Percentiles rank a stretch among this genome's conserved stretches.
These are phyloP conservation scores for Epicoccum sorghinum DNA, from an alignment of 2,329 filamentous ascomycete species.

Conservation along the genomic window DNA sequence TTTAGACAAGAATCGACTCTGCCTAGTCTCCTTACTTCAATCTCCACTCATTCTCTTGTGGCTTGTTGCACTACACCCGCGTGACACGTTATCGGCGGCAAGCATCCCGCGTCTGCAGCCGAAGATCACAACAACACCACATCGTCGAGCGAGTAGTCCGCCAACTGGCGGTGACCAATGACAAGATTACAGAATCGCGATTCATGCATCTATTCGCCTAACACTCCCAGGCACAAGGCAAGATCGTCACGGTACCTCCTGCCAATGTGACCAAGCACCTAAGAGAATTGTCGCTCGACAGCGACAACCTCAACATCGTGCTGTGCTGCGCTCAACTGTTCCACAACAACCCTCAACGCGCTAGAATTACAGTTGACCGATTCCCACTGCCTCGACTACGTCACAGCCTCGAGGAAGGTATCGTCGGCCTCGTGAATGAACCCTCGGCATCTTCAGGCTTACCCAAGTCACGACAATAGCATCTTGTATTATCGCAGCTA, in stretches of 20 bases:
- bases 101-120: neutral
- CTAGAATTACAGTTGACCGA: neutral
- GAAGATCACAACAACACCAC: neutral
- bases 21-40: neutral
- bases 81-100: constrained; percentile 5
- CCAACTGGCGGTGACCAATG: neutral
- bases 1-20: neutral
- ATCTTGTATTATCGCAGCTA: constrained; percentile 20
- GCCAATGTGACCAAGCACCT: constrained; percentile 12
- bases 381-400: neutral
- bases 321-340: constrained; percentile 6
- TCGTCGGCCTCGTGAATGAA: neutral
- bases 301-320: constrained; percentile 1
- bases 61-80: neutral
- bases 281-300: constrained; percentile 13
- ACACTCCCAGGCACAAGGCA: neutral
- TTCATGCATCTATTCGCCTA: neutral
- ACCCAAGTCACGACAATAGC: constrained; percentile 12
- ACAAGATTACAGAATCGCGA: neutral
- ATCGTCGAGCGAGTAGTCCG: neutral
- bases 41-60: neutral
- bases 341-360: neutral
- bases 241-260: constrained; percentile 10
- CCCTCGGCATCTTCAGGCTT: neutral
- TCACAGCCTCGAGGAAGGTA: neutral